A percentile compares a stretch with the other conserved stretches of the same genome.
Evolutionary conservation across 2,329 filamentous ascomycete genomes (phyloP).

Genomic region (Penicillium sp.): DNA sequence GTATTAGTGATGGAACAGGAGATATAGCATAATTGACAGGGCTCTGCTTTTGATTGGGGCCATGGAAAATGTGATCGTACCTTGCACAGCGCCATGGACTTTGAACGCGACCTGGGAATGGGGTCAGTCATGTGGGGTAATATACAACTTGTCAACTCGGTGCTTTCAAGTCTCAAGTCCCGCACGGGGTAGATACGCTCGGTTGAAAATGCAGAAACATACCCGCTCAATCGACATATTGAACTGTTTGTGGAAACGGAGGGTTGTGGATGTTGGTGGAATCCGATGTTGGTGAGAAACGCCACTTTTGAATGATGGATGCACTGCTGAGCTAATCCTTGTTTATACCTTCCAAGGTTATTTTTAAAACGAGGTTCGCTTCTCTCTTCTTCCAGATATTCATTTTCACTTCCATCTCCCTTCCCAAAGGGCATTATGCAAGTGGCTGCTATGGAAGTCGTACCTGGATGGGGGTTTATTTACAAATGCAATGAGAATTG

Average conservation of each 20-base stretch:
- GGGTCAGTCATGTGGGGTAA: conserved; percentile 6
- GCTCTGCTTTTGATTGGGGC: neutral
- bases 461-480: neutral
- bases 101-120: conserved; percentile 35
- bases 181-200: neutral
- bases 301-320: neutral
- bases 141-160: neutral
- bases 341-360: neutral
- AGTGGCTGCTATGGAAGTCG: no score
- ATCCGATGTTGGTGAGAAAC: neutral
- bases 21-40: neutral
- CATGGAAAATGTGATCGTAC: conserved; percentile 38
- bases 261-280: neutral
- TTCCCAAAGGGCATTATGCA: no score
- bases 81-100: conserved; percentile 66
- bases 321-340: conserved; percentile 10
- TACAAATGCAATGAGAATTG: neutral
- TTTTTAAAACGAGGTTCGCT: neutral
- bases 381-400: no score
- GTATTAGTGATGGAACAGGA: neutral
- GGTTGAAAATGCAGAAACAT: neutral
- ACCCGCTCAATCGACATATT: conserved; percentile 23
- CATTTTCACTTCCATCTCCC: no score
- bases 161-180: neutral
- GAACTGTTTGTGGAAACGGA: neutral